Percentiles rank a stretch among this genome's conserved stretches.
Evolutionary conservation across 805 yeast species (phyloP).

Genomic region (Candida morakotiae): DNA sequence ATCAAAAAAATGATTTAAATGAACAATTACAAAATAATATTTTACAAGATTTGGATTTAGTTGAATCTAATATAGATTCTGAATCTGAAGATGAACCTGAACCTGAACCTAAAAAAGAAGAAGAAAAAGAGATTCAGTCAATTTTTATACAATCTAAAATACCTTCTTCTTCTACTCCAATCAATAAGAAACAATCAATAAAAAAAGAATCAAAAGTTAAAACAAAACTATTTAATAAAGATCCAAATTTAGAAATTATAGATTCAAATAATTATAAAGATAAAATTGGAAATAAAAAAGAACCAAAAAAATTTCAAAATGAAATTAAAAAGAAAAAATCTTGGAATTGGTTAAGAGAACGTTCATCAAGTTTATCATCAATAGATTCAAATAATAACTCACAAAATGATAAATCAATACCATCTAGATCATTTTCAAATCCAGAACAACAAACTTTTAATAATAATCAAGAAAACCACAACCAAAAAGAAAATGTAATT

Average conservation of each 20-base stretch:
- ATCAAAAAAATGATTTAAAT: constrained; percentile 1
- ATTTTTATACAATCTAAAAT: background rate
- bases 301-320: background rate
- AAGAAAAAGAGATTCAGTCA: background rate
- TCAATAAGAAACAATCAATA: background rate
- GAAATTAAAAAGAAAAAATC: constrained; percentile 31
- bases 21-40: constrained; percentile 1
- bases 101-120: background rate
- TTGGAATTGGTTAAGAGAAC: constrained; percentile 38
- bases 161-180: background rate
- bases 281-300: constrained; percentile 8
- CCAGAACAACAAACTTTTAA: constrained; percentile 30
- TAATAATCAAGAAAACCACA: background rate
- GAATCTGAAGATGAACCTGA: background rate
- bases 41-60: constrained; percentile 1
- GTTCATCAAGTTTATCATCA: constrained; percentile 28
- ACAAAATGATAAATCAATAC: constrained; percentile 13
- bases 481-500: constrained; percentile 34
- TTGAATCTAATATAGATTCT: background rate
- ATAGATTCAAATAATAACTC: constrained; percentile 20
- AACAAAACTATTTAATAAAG: constrained; percentile 7
- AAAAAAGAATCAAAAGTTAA: constrained; percentile 7
- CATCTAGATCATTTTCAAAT: constrained; percentile 33
- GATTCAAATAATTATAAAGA: constrained; percentile 8
- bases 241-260: constrained; percentile 10